Base-by-base conservation (phyloP, 768 basidiomycete species). In the Leucocoprinus sp. region DNA sequence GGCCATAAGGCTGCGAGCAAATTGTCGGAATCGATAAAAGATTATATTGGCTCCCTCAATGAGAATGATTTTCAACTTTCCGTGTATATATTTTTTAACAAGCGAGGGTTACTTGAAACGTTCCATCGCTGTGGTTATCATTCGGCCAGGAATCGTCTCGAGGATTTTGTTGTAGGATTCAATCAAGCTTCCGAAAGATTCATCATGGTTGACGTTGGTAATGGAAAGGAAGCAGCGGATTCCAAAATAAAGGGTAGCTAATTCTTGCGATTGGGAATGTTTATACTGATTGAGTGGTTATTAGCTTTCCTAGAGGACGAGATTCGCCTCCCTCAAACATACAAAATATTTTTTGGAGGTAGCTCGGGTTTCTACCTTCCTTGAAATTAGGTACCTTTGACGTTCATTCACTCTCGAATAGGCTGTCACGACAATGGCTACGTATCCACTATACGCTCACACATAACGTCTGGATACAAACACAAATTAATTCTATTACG, bases 381-480 rank as follows among this genome's bases (percentile, higher is more conserved):
- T 41, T 31, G 11, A n/a, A 31, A 31, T 31, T 8, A 28, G 27
- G 9, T 47, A 8, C 18, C 29, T 7, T 17, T 51, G 15, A 50
- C n/a, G 26, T 14, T 48, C 38, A 45, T 19, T 8, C 46, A 34
- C 7, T 18, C 26, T 38, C 44, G 26, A 23, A n/a, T 51, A 84
- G 82, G 81, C 51, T 80, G 78, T 55, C 84, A 85, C 57, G 83
- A 85, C 62, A 78, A 77, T 63, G 82, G 84, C 53, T 85, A 86
- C 63, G 70, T 74, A 41, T 71, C 75, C 19, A 70, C 68, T 47
- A 71, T 86, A 43, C 73, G 74, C 37, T 76, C 80, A 15, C 72
- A 80, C 41, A 74, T 81, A 43, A 83, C 82, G 35, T 72, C 76
- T 23, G 81, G 82, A 24, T 75, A 71, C 54, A 72, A 72, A 51